These are phyloP conservation scores for Penicillium parvum DNA, from an alignment of 495 filamentous ascomycete genomes.

Conservation along the genomic window DNA sequence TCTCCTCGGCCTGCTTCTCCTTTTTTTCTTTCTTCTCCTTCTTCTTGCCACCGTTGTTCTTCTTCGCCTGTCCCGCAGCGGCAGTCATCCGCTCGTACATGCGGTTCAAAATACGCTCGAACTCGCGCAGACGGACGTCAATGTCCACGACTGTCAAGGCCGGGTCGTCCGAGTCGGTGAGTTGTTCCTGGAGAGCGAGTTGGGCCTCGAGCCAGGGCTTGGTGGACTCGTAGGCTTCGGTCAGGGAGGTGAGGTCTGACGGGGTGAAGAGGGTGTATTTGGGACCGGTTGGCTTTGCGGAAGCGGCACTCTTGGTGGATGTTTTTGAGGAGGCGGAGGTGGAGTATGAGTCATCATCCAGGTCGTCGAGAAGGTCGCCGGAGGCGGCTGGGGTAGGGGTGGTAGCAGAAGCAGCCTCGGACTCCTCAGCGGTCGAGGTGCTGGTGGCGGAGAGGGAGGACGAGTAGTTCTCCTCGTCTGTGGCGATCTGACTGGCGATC, in stretches of 20 bases:
- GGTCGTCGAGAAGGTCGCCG: constrained; percentile 27
- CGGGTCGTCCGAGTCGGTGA: constrained; percentile 64
- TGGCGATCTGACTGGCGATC: constrained; percentile 39
- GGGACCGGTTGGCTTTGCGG: constrained; percentile 34
- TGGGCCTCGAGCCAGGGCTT: constrained; percentile 65
- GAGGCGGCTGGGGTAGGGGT: constrained; percentile 25
- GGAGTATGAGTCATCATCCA: constrained; percentile 43
- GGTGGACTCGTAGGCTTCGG: constrained; percentile 31
- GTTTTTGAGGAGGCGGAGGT: constrained; percentile 25
- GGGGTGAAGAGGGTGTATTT: constrained; percentile 42
- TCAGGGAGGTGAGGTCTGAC: constrained; percentile 53
- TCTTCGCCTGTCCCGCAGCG: constrained; percentile 46
- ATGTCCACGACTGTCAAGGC: constrained; percentile 66
- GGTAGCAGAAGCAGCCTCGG: constrained; percentile 24
- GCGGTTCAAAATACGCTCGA: constrained; percentile 68
- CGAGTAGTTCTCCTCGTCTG: constrained; percentile 38
- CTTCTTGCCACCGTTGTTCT: constrained; percentile 43
- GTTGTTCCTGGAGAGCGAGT: constrained; percentile 60
- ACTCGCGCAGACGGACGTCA: constrained; percentile 46
- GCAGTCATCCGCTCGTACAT: constrained; percentile 54
- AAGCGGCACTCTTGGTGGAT: constrained; percentile 26
- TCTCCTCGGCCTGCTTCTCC: constrained; percentile 40
- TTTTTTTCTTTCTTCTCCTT: constrained; percentile 42
- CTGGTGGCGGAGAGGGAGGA: constrained; percentile 30
- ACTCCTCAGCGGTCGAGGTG: constrained; percentile 22